Evolutionary conservation across 257 asterid species (phyloP), one percentile per base, ranked within the genome.

Genomic region (Salvia hispanica): DNA sequence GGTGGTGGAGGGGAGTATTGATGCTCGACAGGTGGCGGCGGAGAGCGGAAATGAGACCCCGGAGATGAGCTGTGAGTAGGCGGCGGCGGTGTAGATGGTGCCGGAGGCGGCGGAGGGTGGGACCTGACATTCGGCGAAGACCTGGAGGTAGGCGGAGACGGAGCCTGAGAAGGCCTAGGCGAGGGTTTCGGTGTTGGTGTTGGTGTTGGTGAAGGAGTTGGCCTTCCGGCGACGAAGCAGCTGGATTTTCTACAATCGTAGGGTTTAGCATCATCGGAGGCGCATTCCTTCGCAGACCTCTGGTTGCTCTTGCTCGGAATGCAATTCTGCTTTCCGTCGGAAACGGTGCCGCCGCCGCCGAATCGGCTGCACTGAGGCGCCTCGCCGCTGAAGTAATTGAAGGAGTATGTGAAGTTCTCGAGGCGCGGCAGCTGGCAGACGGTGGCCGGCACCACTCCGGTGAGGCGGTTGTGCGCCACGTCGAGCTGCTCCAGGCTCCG

Each of bases 191-290:
- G 66, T 52, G 39, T 5, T 1, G 88, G 87, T 0, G 14, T 70
- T 34, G 61, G 59, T 21, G 11, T 59, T 4, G 21, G n/a, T 21
- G 25, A 21, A 0, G 59, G 52, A 0, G 9, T 72, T 31, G 55
- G 55, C 71, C 7, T 56, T 18, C 78, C 56, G 31, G 76, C 67
- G 14, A 72, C 68, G 16, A 46, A 75, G 15, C 98, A 92, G 43
- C 68, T 65, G 0, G 92, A 81, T 77, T 89, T 85, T 28, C 88
- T 81, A 71, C 98, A 92, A 52, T 92, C 96, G 54, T 68, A 82
- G 0, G 94, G 94, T 76, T 81, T 86, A 6, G 95, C 95, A 7
- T 76, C 90, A n/a, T 81, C 84, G 0, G 95, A 85, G 1, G 87
- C 73, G 66, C 98, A 92, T 63, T 84, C 97, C 58, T 55, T 69